These are phyloP conservation scores for Dendrobium chrysotoxum DNA, from an alignment of 106 monocot species.

Conservation along the genomic window DNA sequence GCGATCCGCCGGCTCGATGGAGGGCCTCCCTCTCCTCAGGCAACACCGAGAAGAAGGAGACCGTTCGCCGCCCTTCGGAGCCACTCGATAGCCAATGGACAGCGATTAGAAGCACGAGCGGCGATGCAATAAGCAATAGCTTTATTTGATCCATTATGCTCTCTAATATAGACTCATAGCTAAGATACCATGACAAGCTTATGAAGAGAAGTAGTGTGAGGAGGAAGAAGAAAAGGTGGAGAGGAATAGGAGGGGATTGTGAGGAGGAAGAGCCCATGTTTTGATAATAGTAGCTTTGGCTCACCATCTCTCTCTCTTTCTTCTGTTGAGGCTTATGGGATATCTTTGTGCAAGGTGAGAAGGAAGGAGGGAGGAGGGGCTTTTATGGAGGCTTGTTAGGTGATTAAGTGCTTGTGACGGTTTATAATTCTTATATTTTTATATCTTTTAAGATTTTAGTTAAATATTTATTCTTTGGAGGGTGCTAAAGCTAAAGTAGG, in stretches of 20 bases:
- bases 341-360: background rate
- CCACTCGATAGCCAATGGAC: constrained; percentile 31
- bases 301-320: constrained; percentile 10
- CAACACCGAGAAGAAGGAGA: constrained; percentile 13
- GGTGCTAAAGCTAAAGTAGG: too few relatives aligned
- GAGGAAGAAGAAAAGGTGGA: constrained; percentile 59
- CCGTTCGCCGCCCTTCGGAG: constrained; percentile 9
- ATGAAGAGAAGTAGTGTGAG: constrained; percentile 35
- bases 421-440: too few relatives aligned
- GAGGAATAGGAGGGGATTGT: constrained; percentile 22
- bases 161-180: constrained; percentile 49
- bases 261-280: constrained; percentile 5
- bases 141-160: constrained; percentile 33
- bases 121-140: constrained; percentile 28
- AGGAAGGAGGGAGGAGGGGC: background rate
- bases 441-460: too few relatives aligned
- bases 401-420: too few relatives aligned
- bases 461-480: too few relatives aligned
- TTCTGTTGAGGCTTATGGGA: background rate
- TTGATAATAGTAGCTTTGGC: constrained; percentile 10
- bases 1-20: constrained; percentile 48
- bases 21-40: constrained; percentile 32
- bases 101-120: constrained; percentile 45
- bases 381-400: background rate
- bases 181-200: constrained; percentile 48